Percentiles rank a stretch among this genome's conserved stretches.
Evolutionary conservation across 1,284 basidiomycete genomes (phyloP).

Genomic region (Heterobasidion occidentale): DNA sequence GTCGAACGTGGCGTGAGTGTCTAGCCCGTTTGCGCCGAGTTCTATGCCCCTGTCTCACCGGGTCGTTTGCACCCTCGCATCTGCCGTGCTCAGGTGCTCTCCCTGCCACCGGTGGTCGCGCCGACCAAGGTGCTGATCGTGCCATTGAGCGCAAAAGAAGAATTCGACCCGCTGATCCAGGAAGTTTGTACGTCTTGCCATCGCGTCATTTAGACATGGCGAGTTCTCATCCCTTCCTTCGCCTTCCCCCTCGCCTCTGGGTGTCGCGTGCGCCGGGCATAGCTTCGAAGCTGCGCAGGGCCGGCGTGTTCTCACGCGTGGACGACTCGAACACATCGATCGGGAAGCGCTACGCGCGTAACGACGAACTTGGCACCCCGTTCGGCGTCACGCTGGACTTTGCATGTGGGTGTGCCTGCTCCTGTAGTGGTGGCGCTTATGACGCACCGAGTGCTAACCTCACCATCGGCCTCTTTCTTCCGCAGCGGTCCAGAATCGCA

Average conservation of each 20-base stretch:
- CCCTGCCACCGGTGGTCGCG: conserved; percentile 85
- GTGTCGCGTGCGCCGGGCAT: conserved; percentile 7
- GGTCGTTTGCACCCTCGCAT: neutral
- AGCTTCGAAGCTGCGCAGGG: conserved; percentile 84
- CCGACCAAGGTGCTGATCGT: conserved; percentile 97
- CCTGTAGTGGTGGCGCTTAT: neutral
- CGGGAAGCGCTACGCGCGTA: conserved; percentile 94
- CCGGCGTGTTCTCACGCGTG: conserved; percentile 86
- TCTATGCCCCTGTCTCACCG: neutral
- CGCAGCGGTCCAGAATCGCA: conserved; percentile 76
- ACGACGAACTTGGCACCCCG: conserved; percentile 97
- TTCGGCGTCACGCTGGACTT: conserved; percentile 97
- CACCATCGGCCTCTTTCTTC: neutral
- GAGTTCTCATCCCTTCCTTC: neutral
- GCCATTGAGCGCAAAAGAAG: conserved; percentile 84
- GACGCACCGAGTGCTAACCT: neutral
- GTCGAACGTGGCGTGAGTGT: conserved; percentile 75
- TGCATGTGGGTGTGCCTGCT: conserved; percentile 64
- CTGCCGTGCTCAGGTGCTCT: conserved; percentile 60
- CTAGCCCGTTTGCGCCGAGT: conserved; percentile 5
- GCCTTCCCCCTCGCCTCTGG: conserved; percentile 9
- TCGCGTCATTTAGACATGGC: conserved; percentile 7
- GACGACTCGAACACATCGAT: conserved; percentile 96
- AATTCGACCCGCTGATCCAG: conserved; percentile 79
- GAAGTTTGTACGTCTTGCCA: conserved; percentile 75